phyloP scores from a whole-genome alignment of 495 filamentous ascomycete species.

The Tetracladium marchalianum region DNA sequence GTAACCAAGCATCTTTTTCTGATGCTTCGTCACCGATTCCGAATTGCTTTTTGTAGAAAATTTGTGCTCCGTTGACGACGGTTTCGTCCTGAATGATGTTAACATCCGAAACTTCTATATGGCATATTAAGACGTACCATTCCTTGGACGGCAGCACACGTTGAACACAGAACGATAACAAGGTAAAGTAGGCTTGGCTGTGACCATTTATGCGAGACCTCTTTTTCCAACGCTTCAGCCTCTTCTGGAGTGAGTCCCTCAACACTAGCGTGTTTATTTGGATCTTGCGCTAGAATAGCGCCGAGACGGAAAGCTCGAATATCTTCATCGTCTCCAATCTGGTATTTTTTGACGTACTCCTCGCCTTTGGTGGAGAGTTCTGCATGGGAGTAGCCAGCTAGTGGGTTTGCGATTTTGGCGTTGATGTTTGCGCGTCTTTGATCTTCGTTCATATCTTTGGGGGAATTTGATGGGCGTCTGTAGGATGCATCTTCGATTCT shows the following conservation, averaged over 20 bases:
- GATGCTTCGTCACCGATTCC: constrained; percentile 45
- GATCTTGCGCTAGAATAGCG: constrained; percentile 57
- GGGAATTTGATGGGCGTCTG: no score
- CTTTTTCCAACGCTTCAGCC: constrained; percentile 45
- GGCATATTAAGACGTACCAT: constrained; percentile 47
- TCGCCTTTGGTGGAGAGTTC: constrained; percentile 54
- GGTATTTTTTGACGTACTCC: constrained; percentile 52
- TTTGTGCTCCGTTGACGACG: constrained; percentile 68
- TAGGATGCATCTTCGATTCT: neutral
- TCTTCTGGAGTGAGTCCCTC: constrained; percentile 48
- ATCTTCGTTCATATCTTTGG: neutral
- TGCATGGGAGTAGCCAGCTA: constrained; percentile 49
- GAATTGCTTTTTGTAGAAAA: constrained; percentile 57
- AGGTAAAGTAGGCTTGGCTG: constrained; percentile 63
- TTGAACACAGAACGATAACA: constrained; percentile 53
- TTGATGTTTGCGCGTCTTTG: constrained; percentile 9
- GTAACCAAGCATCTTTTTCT: constrained; percentile 43
- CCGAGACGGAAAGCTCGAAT: constrained; percentile 62
- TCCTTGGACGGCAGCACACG: constrained; percentile 57
- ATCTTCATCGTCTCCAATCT: constrained; percentile 53
- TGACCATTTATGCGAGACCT: constrained; percentile 60
- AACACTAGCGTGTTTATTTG: constrained; percentile 34
- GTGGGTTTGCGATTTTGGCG: constrained; percentile 51
- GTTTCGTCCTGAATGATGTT: constrained; percentile 58
- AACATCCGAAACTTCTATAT: constrained; percentile 22